Percentiles rank a stretch among this genome's conserved stretches.
Conservation (phyloP, 2,329 filamentous ascomycete species). For the Talaromyces atroroseus region DNA sequence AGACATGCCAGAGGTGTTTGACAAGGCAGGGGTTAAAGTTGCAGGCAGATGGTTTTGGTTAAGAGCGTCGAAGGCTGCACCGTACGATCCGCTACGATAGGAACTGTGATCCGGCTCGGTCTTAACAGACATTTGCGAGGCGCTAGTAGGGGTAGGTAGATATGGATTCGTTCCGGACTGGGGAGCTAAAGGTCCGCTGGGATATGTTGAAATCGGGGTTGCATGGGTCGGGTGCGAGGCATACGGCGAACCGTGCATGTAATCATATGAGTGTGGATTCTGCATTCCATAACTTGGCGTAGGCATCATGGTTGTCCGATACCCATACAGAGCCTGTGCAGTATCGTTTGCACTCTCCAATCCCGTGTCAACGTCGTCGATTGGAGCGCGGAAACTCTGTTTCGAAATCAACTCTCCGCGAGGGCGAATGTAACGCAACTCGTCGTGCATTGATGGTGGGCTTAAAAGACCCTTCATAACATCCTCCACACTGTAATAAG, state of each 20-base stretch:
- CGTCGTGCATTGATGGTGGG: slow-evolving; percentile 53
- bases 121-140: slow-evolving; percentile 28
- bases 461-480: slow-evolving; percentile 58
- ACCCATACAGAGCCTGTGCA: slow-evolving; percentile 35
- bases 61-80: slow-evolving; percentile 31
- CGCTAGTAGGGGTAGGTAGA: slow-evolving; percentile 27
- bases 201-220: slow-evolving; percentile 28
- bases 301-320: slow-evolving; percentile 34
- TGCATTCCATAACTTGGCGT: slow-evolving; percentile 33
- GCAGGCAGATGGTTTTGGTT: slow-evolving; percentile 29
- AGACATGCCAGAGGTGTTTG: slow-evolving; percentile 24
- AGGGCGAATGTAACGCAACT: slow-evolving; percentile 48
- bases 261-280: slow-evolving; percentile 31
- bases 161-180: slow-evolving; percentile 35
- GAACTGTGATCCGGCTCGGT: slow-evolving; percentile 31
- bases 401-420: slow-evolving; percentile 55
- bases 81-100: slow-evolving; percentile 30
- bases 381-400: slow-evolving; percentile 62
- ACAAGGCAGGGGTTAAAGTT: slow-evolving; percentile 27
- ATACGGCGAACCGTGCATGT: slow-evolving; percentile 31
- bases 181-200: slow-evolving; percentile 28
- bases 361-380: slow-evolving; percentile 54
- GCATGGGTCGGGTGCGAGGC: slow-evolving; percentile 30
- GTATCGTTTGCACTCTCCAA: slow-evolving; percentile 37
- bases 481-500: slow-evolving; percentile 80